Percentiles rank a stretch among this genome's conserved stretches.
These are phyloP conservation scores for Taiozyma onychis DNA, from an alignment of 1,139 yeast species.

Conservation along the genomic window DNA sequence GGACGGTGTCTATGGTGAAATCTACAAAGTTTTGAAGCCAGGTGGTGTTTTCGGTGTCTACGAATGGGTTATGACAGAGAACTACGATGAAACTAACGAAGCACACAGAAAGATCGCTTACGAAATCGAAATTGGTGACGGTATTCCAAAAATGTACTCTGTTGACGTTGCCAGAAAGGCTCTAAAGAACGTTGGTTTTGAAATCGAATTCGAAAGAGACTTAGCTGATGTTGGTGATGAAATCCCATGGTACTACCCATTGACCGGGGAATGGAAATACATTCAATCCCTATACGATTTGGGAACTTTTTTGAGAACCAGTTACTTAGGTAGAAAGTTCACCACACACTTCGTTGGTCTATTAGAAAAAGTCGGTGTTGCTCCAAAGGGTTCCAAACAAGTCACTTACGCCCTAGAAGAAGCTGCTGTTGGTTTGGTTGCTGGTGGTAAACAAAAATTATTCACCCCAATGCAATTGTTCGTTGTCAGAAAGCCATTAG, in stretches of 20 bases:
- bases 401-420: constrained; percentile 93
- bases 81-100: constrained; percentile 78
- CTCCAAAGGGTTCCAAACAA: constrained; percentile 89
- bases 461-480: constrained; percentile 97
- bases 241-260: constrained; percentile 97
- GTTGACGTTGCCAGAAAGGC: constrained; percentile 86
- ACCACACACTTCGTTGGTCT: constrained; percentile 78
- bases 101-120: constrained; percentile 94
- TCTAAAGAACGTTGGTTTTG: constrained; percentile 81
- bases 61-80: constrained; percentile 99
- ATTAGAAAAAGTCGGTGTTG: constrained; percentile 79
- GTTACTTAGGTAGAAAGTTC: constrained; percentile 75
- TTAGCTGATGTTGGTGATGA: constrained; percentile 79
- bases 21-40: constrained; percentile 92
- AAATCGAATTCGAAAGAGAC: constrained; percentile 68
- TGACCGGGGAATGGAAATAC: constrained; percentile 89
- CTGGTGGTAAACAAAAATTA: constrained; percentile 82
- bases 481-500: constrained; percentile 70
- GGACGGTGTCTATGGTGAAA: constrained; percentile 94
- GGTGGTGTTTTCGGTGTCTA: constrained; percentile 97
- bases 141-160: constrained; percentile 95
- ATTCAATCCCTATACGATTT: constrained; percentile 76
- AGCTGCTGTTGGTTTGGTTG: constrained; percentile 93
- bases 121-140: constrained; percentile 97
- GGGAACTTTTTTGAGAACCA: constrained; percentile 85